These are phyloP conservation scores for Tetramitus jugosus DNA, from an alignment of 208 protist species.

Conservation along the genomic window DNA sequence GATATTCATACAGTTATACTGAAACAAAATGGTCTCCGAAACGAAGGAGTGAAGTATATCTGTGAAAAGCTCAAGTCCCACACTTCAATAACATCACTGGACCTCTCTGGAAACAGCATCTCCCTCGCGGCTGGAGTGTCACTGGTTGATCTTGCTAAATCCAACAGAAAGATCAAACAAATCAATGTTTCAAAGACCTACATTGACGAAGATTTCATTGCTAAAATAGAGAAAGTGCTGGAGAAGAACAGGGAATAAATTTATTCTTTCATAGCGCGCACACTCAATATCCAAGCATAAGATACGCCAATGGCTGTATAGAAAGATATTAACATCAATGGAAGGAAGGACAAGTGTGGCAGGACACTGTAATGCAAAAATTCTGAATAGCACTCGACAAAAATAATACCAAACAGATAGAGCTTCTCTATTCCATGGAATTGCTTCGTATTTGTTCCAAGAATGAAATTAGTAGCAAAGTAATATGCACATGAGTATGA, in stretches of 20 bases:
- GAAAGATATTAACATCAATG: slow-evolving; percentile 2
- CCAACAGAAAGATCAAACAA: neutral
- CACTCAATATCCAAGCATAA: neutral
- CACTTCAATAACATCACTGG: neutral
- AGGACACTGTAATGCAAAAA: neutral
- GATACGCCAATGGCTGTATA: too few species aligned
- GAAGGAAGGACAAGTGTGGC: neutral
- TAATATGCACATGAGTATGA: too few species aligned
- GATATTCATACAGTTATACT: too few species aligned
- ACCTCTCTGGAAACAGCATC: neutral
- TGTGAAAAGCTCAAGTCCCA: neutral
- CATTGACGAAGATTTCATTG: neutral
- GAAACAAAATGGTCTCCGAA: neutral
- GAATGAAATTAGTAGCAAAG: too few species aligned
- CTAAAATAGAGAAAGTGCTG: neutral
- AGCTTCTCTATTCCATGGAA: neutral
- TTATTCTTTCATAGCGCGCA: too few species aligned
- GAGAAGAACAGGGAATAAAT: neutral
- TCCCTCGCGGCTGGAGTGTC: neutral
- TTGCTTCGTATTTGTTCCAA: too few species aligned
- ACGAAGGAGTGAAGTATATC: neutral
- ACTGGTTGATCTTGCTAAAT: neutral
- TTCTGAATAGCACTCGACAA: neutral
- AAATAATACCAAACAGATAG: slow-evolving; percentile 6
- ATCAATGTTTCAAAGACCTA: neutral